Evolutionary conservation across 495 filamentous ascomycete genomes (phyloP).

Genomic region (Neurospora terricola): DNA sequence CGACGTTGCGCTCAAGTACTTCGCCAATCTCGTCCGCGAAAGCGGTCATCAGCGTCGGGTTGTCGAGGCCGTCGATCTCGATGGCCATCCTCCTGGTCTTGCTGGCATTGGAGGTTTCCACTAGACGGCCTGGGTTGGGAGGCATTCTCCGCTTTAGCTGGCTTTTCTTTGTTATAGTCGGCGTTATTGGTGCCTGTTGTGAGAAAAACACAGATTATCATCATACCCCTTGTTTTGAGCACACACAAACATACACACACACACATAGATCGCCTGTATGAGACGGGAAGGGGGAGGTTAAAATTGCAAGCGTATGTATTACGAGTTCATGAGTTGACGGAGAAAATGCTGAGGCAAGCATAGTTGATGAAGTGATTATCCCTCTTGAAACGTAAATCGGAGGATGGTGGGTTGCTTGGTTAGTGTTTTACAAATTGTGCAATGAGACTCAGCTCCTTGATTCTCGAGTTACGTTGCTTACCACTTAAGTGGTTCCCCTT

Average conservation of each 20-base stretch:
- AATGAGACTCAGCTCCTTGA: background rate
- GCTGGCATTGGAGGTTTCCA: background rate
- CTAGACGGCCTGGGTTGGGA: background rate
- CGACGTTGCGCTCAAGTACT: conserved; percentile 73
- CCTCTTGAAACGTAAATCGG: background rate
- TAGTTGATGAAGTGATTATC: background rate
- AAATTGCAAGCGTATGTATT: background rate
- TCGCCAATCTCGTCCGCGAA: conserved; percentile 72
- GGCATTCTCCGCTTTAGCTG: background rate
- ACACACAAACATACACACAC: background rate
- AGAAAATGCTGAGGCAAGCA: background rate
- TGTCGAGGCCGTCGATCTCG: conserved; percentile 76
- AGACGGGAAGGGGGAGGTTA: background rate
- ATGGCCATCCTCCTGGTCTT: conserved; percentile 49
- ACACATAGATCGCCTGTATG: background rate
- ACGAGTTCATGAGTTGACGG: background rate
- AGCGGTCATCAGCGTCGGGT: conserved; percentile 57
- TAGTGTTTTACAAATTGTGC: background rate
- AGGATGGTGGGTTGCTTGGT: background rate
- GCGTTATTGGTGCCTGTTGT: background rate
- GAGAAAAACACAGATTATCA: background rate
- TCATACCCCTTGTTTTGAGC: background rate
- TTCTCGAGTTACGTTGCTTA: background rate
- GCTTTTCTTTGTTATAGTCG: background rate
- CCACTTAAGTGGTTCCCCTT: background rate